These are phyloP conservation scores for Alternaria rosae DNA, from an alignment of 2,329 filamentous ascomycete species.

Conservation along the genomic window DNA sequence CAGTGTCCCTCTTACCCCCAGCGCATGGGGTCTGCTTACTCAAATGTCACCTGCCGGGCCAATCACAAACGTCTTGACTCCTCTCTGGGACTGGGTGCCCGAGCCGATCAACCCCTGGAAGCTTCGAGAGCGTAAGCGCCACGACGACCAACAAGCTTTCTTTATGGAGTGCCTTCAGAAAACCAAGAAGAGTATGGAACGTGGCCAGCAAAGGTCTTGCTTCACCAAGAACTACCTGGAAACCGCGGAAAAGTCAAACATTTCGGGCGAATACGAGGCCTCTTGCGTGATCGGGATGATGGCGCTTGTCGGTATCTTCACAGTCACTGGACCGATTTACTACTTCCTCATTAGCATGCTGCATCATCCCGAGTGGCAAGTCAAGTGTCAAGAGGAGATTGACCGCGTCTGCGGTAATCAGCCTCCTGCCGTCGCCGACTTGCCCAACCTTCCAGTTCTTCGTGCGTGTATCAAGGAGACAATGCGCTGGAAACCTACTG, in stretches of 20 bases:
- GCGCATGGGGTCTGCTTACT: conserved; percentile 64
- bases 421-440: conserved; percentile 46
- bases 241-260: conserved; percentile 51
- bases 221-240: conserved; percentile 46
- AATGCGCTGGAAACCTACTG: conserved; percentile 58
- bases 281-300: conserved; percentile 51
- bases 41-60: conserved; percentile 67
- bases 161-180: conserved; percentile 58
- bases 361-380: conserved; percentile 48
- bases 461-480: conserved; percentile 58
- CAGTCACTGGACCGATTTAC: conserved; percentile 48
- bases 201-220: conserved; percentile 43
- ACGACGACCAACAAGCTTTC: conserved; percentile 62
- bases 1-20: conserved; percentile 59
- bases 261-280: conserved; percentile 49
- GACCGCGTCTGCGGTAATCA: conserved; percentile 37
- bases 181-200: conserved; percentile 45
- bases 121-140: conserved; percentile 59
- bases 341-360: conserved; percentile 50
- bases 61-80: conserved; percentile 64
- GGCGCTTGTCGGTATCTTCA: conserved; percentile 51
- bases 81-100: conserved; percentile 61
- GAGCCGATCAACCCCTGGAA: conserved; percentile 63
- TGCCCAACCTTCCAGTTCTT: conserved; percentile 54
- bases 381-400: conserved; percentile 45